Evolutionary conservation across 345 rosid species (phyloP).

Genomic region (Moringa oleifera): DNA sequence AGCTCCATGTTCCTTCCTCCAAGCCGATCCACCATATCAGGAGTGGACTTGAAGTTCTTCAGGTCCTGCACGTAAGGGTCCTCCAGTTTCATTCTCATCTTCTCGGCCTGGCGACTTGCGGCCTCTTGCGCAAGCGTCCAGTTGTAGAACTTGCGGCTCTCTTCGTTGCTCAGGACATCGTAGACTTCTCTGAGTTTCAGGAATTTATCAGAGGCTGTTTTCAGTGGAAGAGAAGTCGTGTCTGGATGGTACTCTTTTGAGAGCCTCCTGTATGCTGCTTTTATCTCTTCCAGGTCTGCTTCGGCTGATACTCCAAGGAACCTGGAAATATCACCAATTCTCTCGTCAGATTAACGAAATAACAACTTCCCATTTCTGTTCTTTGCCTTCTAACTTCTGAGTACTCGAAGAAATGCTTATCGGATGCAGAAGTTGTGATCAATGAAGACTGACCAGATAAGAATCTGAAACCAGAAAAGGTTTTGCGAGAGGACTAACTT

Average conservation of each 20-base stretch:
- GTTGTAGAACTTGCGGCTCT: constrained; percentile 72
- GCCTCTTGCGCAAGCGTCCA: constrained; percentile 94
- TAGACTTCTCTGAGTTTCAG: constrained; percentile 67
- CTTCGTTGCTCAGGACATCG: constrained; percentile 52
- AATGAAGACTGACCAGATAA: no score
- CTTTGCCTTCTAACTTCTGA: no score
- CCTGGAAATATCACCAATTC: constrained; percentile 25
- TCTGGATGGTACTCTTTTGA: constrained; percentile 96
- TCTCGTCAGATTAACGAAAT: no score
- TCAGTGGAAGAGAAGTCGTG: constrained; percentile 81
- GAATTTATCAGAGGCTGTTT: constrained; percentile 81
- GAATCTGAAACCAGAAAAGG: no score
- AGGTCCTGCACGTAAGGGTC: constrained; percentile 67
- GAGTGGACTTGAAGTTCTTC: constrained; percentile 38
- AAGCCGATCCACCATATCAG: constrained; percentile 81
- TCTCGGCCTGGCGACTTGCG: constrained; percentile 76
- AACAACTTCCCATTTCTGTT: no score
- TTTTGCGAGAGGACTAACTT: no score
- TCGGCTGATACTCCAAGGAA: constrained; percentile 66
- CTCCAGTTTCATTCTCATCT: constrained; percentile 60
- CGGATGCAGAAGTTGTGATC: no score
- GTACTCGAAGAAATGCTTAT: no score
- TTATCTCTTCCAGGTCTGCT: constrained; percentile 85
- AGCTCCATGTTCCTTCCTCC: constrained; percentile 76
- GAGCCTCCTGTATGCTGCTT: constrained; percentile 74